Base-by-base conservation (phyloP, 345 rosid genomes). In the Salix brachista region DNA sequence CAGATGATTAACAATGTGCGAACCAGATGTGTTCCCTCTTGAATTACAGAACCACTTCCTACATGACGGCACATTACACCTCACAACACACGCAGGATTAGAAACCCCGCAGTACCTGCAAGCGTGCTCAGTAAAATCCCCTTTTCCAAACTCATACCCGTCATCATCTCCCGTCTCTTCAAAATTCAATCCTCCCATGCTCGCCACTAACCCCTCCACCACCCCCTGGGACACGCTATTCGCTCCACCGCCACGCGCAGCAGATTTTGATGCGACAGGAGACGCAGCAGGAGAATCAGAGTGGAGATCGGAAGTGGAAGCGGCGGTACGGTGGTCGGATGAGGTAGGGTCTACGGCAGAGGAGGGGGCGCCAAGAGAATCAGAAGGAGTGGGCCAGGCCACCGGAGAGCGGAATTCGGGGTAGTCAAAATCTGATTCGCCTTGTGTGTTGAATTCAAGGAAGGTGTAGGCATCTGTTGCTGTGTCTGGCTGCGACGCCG, bases 11-110 rank as follows among this genome's bases (percentile, higher is more conserved):
- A 96, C 99, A 18, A 96, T 96, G 85, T 96, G 99, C 66, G 99
- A 96, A 42, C 99, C 99, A 0, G 98, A 96, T 34, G 99, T 96
- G 79, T 96, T 96, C 69, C 99, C 99, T 75, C 99, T 88, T 7
- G 99, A 96, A 85, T 96, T 96, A 77, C 99, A 96, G 78, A 96
- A 96, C 99, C 99, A 96, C 84, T 96, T 96, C 69, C 99, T 85
- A 79, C 99, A 96, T 0, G 99, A 96, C 14, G 99, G 97, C 71
- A 94, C 97, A 80, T 96, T 96, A 70, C 99, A 96, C 81, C 99
- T 86, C 44, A 91, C 99, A 48, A 96, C 99, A 61, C 99, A 96
- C 7, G 99, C 94, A 6, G 99, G 99, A 75, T 96, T 96, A 21
- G 99, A 89, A 79, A 94, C 97, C 46, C 99, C 99, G 60, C 99